Conservation (phyloP, 1,284 basidiomycete genomes). For the Thecaphora thlaspeos region DNA sequence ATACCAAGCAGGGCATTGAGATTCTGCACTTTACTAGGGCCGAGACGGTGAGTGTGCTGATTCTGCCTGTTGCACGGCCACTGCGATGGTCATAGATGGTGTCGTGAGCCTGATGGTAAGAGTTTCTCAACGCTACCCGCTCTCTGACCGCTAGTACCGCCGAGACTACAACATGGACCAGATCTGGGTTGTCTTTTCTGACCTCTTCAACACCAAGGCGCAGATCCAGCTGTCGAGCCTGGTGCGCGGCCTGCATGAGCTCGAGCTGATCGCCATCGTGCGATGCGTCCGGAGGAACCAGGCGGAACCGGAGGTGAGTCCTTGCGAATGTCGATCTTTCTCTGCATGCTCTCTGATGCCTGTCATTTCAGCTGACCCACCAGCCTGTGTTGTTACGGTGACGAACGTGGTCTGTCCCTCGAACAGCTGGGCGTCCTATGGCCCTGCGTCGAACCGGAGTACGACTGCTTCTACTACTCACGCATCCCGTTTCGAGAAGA, state of each 20-base stretch:
- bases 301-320: conserved; percentile 78
- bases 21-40: conserved; percentile 77
- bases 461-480: conserved; percentile 37
- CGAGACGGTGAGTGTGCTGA: conserved; percentile 68
- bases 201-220: conserved; percentile 67
- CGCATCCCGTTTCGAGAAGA: conserved; percentile 95
- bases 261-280: conserved; percentile 71
- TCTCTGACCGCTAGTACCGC: conserved; percentile 35
- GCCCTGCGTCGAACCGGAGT: conserved; percentile 33
- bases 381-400: neutral
- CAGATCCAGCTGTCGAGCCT: conserved; percentile 84
- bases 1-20: conserved; percentile 78
- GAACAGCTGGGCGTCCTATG: conserved; percentile 35
- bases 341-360: conserved; percentile 60
- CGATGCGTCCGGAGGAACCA: conserved; percentile 75
- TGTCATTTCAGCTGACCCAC: neutral
- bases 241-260: conserved; percentile 73
- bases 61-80: no score
- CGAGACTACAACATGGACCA: conserved; percentile 78
- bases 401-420: no score
- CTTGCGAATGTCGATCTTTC: no score
- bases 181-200: conserved; percentile 81
- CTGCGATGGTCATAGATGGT: no score
- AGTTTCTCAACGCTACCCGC: no score
- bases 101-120: no score